Conservation (phyloP, 495 filamentous ascomycete species). For the Annulohypoxylon nitens region DNA sequence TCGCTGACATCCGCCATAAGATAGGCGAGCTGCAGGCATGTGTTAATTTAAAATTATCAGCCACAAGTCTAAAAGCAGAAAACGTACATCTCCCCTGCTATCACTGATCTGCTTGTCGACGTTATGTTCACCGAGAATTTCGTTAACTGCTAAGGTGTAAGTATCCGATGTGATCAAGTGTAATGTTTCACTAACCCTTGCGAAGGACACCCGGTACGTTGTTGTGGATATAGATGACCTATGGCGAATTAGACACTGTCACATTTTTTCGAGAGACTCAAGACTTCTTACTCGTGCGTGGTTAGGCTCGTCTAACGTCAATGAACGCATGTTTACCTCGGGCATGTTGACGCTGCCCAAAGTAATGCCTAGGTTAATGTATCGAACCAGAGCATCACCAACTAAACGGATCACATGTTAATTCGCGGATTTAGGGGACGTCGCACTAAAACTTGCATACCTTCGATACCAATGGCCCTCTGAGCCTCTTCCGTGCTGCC, state of each 20-base stretch:
- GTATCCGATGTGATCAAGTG: constrained; percentile 9
- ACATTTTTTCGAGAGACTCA: neutral
- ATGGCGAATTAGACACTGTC: constrained; percentile 32
- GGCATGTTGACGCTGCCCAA: constrained; percentile 95
- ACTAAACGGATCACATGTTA: constrained; percentile 61
- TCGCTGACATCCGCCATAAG: constrained; percentile 97
- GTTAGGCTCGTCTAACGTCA: constrained; percentile 88
- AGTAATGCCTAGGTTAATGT: constrained; percentile 93
- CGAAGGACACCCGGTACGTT: constrained; percentile 95
- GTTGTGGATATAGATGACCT: constrained; percentile 94
- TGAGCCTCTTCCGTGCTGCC: constrained; percentile 99
- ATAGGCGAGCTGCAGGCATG: constrained; percentile 78
- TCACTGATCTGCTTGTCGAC: constrained; percentile 99
- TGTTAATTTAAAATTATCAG: constrained; percentile 31
- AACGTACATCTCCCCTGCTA: constrained; percentile 84
- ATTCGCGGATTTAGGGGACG: neutral
- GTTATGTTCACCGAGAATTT: constrained; percentile 93
- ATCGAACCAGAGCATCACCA: constrained; percentile 83
- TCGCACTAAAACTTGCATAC: constrained; percentile 36
- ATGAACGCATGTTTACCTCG: constrained; percentile 86
- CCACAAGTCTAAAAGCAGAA: constrained; percentile 2
- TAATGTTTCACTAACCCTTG: constrained; percentile 67
- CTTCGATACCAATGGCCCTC: constrained; percentile 92
- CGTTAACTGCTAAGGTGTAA: constrained; percentile 74
- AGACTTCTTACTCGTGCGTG: constrained; percentile 77